Conservation (phyloP, 2,329 filamentous ascomycete species). For the Emmonsiellopsis sp. region DNA sequence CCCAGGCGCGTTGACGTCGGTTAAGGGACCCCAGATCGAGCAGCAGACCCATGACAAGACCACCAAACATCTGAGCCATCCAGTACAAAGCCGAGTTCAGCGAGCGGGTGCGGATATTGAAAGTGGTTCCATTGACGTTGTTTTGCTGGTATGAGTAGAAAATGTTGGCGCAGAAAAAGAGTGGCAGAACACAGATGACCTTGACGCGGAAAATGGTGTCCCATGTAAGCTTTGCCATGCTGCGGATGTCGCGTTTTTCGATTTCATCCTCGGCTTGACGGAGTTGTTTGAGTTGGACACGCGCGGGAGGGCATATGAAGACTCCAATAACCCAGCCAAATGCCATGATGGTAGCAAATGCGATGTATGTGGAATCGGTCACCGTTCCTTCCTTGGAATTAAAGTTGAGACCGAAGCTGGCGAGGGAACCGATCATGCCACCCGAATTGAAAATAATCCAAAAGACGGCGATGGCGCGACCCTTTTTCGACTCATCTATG, state of each 20-base stretch:
- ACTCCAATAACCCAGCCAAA: constrained; percentile 40
- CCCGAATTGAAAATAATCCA: constrained; percentile 41
- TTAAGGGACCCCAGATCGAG: constrained; percentile 26
- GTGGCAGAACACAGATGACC: constrained; percentile 40
- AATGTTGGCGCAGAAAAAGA: constrained; percentile 48
- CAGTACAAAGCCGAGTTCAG: constrained; percentile 48
- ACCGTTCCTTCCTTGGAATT: constrained; percentile 35
- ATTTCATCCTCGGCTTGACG: constrained; percentile 32
- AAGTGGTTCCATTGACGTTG: constrained; percentile 45
- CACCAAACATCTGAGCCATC: constrained; percentile 49
- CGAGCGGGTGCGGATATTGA: constrained; percentile 47
- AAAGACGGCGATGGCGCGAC: constrained; percentile 34
- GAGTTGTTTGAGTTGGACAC: constrained; percentile 32
- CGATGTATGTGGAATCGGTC: constrained; percentile 42
- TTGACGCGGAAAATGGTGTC: constrained; percentile 35
- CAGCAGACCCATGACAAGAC: constrained; percentile 37
- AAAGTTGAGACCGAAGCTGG: constrained; percentile 37
- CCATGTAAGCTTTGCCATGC: constrained; percentile 22
- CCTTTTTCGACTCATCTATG: constrained; percentile 33
- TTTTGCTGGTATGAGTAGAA: constrained; percentile 52
- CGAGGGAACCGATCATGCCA: constrained; percentile 36
- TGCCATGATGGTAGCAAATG: constrained; percentile 40
- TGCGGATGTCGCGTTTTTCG: constrained; percentile 23
- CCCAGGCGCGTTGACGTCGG: constrained; percentile 37
- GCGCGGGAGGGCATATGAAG: constrained; percentile 40